These are phyloP conservation scores for Penicillium angulare DNA, from an alignment of 495 filamentous ascomycete species.

Conservation along the genomic window DNA sequence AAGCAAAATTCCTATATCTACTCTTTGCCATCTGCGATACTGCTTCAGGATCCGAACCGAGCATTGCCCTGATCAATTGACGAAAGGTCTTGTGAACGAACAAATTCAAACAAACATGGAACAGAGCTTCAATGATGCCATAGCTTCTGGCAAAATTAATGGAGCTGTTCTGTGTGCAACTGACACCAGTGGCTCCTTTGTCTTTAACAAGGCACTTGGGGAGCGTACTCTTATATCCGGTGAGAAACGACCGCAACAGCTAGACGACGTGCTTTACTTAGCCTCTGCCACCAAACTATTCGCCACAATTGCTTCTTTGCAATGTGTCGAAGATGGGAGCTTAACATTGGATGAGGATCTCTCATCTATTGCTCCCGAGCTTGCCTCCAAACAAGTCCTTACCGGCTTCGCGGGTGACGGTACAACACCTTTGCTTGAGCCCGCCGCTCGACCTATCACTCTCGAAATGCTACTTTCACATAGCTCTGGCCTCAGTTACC, in stretches of 20 bases:
- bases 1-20: too few species aligned
- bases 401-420: constrained; percentile 34
- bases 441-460: constrained; percentile 33
- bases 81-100: constrained; percentile 1
- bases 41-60: background rate
- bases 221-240: constrained; percentile 36
- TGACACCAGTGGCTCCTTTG: constrained; percentile 20
- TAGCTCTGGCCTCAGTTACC: constrained; percentile 47
- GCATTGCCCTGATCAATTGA: background rate
- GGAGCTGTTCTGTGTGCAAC: constrained; percentile 27
- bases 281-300: constrained; percentile 25
- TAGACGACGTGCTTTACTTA: constrained; percentile 33
- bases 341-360: constrained; percentile 43
- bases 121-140: constrained; percentile 25
- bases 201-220: constrained; percentile 28
- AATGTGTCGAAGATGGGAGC: constrained; percentile 48
- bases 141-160: constrained; percentile 20
- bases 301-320: constrained; percentile 32
- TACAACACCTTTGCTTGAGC: constrained; percentile 23
- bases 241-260: constrained; percentile 32
- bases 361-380: constrained; percentile 36
- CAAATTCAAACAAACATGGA: constrained; percentile 28
- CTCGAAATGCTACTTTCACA: constrained; percentile 49
- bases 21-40: too few species aligned
- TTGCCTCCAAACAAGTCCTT: constrained; percentile 37